Base-by-base conservation (phyloP, 805 yeast species). In the Candida loeiensis region DNA sequence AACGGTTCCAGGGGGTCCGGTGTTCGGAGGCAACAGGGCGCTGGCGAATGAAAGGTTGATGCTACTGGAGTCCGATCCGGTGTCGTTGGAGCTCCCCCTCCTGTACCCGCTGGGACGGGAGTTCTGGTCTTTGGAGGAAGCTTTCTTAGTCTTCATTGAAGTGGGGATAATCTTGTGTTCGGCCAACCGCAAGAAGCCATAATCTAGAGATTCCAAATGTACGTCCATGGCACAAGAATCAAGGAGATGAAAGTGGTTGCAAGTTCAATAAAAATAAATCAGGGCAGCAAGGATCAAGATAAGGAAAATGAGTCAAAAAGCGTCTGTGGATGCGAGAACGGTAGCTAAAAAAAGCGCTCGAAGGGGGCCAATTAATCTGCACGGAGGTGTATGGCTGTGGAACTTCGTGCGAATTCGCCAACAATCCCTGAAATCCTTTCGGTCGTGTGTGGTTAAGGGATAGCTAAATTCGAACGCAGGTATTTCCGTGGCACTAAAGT, bases 1-100 rank as follows among this genome's bases (percentile, higher is more conserved):
- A 13, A 54, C 53, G 2, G 64, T 48, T 1, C 64, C 66, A 4
- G 67, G 59, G 5, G 65, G 66, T 2, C 68, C 68, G 2, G 66
- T 61, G 45, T 61, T 59, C 11, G 67, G 65, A n/a, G 68, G 68
- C 22, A 61, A 53, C 21, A 52, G 55, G 7, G 47, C 46, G 32
- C 34, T 47, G 14, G 47, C 41, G 6, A 40, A 36, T 11, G 51
- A 45, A 11, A 49, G 41, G 40, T 48, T 48, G 28, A 52, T 47
- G 20, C 45, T 29, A 34, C 43, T 17, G 13, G 20, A 17, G 6
- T 30, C 33, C 20, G 33, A 30, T 11, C 26, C 12, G 21, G 37
- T 22, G 14, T 38, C 41, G 25, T 33, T 36, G 8, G 34, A 16
- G 16, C 34, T 34, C 13, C 18, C 18, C 36, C 33, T 31, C 21